Evolutionary conservation across 208 protist species (phyloP).

Genomic region (Strigomonas galati): DNA sequence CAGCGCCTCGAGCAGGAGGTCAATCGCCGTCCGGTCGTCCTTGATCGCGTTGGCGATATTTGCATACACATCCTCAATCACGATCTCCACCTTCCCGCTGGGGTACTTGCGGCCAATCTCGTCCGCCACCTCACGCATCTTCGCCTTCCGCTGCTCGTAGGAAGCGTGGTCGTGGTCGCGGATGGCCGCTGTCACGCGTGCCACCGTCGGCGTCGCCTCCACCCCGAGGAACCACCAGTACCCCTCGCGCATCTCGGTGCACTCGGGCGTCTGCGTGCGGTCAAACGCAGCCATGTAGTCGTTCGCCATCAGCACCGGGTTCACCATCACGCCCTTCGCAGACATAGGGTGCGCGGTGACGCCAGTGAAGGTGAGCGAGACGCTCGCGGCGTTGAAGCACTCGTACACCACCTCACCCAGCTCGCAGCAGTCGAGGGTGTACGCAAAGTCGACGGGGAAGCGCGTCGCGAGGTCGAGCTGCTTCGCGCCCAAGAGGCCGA

Average conservation of each 20-base stretch:
- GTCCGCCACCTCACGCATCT: slow-evolving; percentile 46
- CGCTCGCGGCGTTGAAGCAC: slow-evolving; percentile 80
- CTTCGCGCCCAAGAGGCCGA: slow-evolving; percentile 80
- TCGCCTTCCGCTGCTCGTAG: slow-evolving; percentile 50
- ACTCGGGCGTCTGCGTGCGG: slow-evolving; percentile 71
- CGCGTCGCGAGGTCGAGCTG: slow-evolving; percentile 63
- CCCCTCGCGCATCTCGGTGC: slow-evolving; percentile 72
- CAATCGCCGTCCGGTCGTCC: slow-evolving; percentile 54
- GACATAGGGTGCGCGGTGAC: slow-evolving; percentile 86
- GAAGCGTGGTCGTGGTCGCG: slow-evolving; percentile 59
- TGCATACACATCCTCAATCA: slow-evolving; percentile 64
- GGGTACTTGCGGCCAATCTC: slow-evolving; percentile 54
- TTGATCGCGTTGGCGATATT: slow-evolving; percentile 71
- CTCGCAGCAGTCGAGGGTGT: slow-evolving; percentile 85
- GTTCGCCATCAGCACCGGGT: slow-evolving; percentile 77
- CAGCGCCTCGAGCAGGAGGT: slow-evolving; percentile 70
- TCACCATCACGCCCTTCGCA: slow-evolving; percentile 83
- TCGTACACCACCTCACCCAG: slow-evolving; percentile 83
- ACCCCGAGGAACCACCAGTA: slow-evolving; percentile 81
- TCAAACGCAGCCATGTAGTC: slow-evolving; percentile 71
- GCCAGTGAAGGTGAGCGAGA: slow-evolving; percentile 53
- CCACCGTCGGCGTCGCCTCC: slow-evolving; percentile 44
- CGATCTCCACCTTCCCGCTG: slow-evolving; percentile 55
- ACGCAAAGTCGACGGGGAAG: slow-evolving; percentile 84
- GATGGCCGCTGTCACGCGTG: slow-evolving; percentile 55